A percentile compares a stretch with the other conserved stretches of the same genome.
Conservation (phyloP, 768 basidiomycete species). For the Dentipellis sp. region DNA sequence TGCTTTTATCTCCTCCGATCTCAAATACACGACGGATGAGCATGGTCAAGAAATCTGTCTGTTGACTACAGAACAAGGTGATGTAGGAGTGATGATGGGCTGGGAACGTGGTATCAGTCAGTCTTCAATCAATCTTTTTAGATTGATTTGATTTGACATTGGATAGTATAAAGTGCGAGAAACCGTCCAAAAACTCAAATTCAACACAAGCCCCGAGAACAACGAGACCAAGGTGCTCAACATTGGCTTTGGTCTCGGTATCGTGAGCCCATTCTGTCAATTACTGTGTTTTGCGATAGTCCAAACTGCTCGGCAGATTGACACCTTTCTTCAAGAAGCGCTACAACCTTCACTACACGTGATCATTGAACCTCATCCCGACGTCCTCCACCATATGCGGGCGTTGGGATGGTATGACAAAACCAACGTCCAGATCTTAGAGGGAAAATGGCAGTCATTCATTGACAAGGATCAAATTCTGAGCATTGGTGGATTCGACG, state of each 20-base stretch:
- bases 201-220: slow-evolving; percentile 34
- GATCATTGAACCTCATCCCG: slow-evolving; percentile 91
- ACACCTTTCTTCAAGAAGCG: slow-evolving; percentile 64
- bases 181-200: slow-evolving; percentile 62
- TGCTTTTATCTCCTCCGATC: slow-evolving; percentile 59
- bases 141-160: slow-evolving; percentile 12
- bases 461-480: slow-evolving; percentile 51
- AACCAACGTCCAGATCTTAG: slow-evolving; percentile 67
- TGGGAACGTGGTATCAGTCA: slow-evolving; percentile 85
- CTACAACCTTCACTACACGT: slow-evolving; percentile 62
- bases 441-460: slow-evolving; percentile 93
- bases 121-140: slow-evolving; percentile 10
- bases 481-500: slow-evolving; percentile 69
- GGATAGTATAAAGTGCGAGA: slow-evolving; percentile 48
- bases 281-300: neutral
- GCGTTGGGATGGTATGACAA: slow-evolving; percentile 70
- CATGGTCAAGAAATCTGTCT: slow-evolving; percentile 80
- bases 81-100: slow-evolving; percentile 99
- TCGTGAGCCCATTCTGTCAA: slow-evolving; percentile 39
- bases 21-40: slow-evolving; percentile 61
- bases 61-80: slow-evolving; percentile 46
- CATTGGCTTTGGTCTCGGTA: slow-evolving; percentile 90
- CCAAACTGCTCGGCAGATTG: slow-evolving; percentile 48
- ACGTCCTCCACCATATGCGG: slow-evolving; percentile 80
- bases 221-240: slow-evolving; percentile 66